Conservation (phyloP, 768 basidiomycete species). For the Tricholoma flavovirens region DNA sequence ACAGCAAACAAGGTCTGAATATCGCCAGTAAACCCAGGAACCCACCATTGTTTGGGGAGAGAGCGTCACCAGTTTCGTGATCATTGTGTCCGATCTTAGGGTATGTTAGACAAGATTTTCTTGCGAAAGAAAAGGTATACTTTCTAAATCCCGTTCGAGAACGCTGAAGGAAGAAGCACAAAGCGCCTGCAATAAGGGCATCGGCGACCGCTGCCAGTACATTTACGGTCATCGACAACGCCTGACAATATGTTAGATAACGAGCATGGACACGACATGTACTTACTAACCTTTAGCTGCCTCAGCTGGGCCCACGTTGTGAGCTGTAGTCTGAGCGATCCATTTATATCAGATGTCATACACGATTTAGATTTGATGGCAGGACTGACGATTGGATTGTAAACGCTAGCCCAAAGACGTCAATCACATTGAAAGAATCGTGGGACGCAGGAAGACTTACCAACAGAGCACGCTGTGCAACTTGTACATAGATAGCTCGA, state of each 20-base stretch:
- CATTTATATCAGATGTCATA: slow-evolving; percentile 1
- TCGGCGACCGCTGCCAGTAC: slow-evolving; percentile 45
- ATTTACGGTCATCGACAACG: slow-evolving; percentile 52
- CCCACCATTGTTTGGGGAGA: not conserved
- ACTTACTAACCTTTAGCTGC: slow-evolving; percentile 34
- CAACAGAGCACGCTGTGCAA: slow-evolving; percentile 33
- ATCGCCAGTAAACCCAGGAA: not conserved
- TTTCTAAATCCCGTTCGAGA: slow-evolving; percentile 51
- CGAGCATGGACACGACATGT: not conserved
- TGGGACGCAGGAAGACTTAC: slow-evolving; percentile 22
- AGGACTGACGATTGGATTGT: slow-evolving; percentile 40
- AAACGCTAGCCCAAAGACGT: slow-evolving; percentile 32
- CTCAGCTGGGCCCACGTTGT: slow-evolving; percentile 39
- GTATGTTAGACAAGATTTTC: slow-evolving; percentile 11
- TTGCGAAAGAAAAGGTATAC: slow-evolving; percentile 21
- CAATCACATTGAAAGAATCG: slow-evolving; percentile 2
- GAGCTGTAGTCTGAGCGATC: slow-evolving; percentile 32
- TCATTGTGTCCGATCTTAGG: slow-evolving; percentile 40
- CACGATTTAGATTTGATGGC: not conserved
- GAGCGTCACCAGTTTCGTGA: slow-evolving; percentile 28
- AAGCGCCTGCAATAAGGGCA: slow-evolving; percentile 41
- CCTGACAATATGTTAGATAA: slow-evolving; percentile 23
- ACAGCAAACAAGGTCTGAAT: slow-evolving; percentile 34
- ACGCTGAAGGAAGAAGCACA: slow-evolving; percentile 44
- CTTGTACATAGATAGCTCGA: slow-evolving; percentile 1